Evolutionary conservation across 1,284 basidiomycete species (phyloP), one percentile per base, ranked within the genome.

Genomic region (Abortiporus biennis): DNA sequence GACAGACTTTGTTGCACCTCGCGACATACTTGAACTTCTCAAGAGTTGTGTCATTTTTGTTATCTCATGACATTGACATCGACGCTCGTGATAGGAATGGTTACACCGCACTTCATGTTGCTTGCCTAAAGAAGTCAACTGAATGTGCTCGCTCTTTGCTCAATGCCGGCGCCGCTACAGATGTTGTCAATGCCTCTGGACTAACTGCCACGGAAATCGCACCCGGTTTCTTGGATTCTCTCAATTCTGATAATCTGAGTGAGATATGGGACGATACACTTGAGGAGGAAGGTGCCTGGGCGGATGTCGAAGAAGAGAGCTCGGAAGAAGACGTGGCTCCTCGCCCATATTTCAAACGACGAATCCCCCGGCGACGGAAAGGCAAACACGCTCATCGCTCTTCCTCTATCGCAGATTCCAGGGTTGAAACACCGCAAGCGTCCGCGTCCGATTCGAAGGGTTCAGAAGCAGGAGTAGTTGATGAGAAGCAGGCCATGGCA

Each of bases 31-130:
- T 93, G 50, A 85, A 85, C 33, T 92, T 92, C 64, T 68, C 79
- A 20, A 68, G 76, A 1, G 73, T 99, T 12, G 77, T 83, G 8
- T 62, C 69, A 29, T 88, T 88, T 57, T 71, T 99, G 38, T 66
- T 96, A 39, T 62, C 69, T 1, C 84, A 79, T 39, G 81, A 76
- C 12, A 82, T 85, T 23, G 88, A 93, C 52, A 53, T 93, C 36
- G 91, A 98, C 58, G 75, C 76, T 2, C 81, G 90, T 43, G 96
- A 99, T 63, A 72, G 76, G 47, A 96, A 92, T 58, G 95, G 95
- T 4, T 92, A 76, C 57, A 98, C 94, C 0, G 80, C 95, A 0
- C 67, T 98, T 27, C 91, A 95, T 59, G 85, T 95, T 56, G 89
- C 93, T 12, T 85, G 81, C 0, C 66, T 94, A 32, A 72, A 72